These are phyloP conservation scores for Sphaerostilbella broomeana DNA, from an alignment of 2,329 filamentous ascomycete species.

Conservation along the genomic window DNA sequence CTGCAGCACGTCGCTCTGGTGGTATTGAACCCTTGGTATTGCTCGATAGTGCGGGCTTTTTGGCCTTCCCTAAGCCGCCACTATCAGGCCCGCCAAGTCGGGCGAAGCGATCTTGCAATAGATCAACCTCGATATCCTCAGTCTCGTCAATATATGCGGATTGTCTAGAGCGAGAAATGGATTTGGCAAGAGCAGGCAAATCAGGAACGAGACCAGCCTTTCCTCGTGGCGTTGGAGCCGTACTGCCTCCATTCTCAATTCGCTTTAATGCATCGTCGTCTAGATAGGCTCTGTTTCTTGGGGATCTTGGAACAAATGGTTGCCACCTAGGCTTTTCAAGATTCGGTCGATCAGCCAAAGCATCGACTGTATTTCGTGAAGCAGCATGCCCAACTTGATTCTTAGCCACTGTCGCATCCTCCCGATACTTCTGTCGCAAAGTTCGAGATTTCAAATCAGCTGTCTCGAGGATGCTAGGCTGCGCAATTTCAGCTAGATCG, in stretches of 20 bases:
- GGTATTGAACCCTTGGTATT: constrained; percentile 37
- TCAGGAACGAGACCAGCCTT: constrained; percentile 22
- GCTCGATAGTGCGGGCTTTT: constrained; percentile 20
- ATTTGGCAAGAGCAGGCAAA: constrained; percentile 23
- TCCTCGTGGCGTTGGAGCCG: constrained; percentile 17
- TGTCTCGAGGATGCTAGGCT: constrained; percentile 15
- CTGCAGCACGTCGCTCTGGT: constrained; percentile 46
- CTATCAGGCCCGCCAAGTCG: constrained; percentile 36
- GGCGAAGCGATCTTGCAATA: constrained; percentile 40
- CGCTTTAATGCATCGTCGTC: constrained; percentile 27
- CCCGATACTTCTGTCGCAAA: constrained; percentile 30
- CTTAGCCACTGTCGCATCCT: constrained; percentile 20
- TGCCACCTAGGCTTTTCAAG: constrained; percentile 34
- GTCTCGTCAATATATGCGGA: constrained; percentile 19
- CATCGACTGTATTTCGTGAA: constrained; percentile 13
- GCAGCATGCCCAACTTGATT: constrained; percentile 16
- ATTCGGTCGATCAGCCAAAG: constrained; percentile 20
- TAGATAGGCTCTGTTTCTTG: constrained; percentile 32
- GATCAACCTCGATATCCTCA: constrained; percentile 35
- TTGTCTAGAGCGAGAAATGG: constrained; percentile 17
- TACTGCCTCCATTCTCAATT: constrained; percentile 24
- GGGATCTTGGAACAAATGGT: constrained; percentile 36
- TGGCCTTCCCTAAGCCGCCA: constrained; percentile 11
- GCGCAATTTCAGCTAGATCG: constrained; percentile 20
- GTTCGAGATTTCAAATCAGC: constrained; percentile 19